Evolutionary conservation across 352 stramenopile species (phyloP), one percentile per base, ranked within the genome.

Genomic region (Phytophthora crassamura): DNA sequence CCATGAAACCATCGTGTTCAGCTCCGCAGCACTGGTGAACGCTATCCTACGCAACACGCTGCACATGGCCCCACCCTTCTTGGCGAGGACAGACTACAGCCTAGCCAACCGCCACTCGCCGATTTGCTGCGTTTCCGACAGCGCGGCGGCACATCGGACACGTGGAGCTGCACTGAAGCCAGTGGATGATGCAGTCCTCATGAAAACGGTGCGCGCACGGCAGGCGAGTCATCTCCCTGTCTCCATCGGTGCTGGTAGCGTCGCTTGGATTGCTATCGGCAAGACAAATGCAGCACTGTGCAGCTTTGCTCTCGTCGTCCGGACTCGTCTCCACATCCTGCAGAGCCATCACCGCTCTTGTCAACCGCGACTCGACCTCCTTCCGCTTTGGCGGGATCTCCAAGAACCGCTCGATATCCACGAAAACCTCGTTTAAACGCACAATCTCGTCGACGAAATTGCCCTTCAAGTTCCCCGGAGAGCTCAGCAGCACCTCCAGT

Each of bases 131-230:
- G 8, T 64, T 36, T 33, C 42, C 51, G 52, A 73, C 52, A 55
- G 36, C 32, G 2, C 38, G 42, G 11, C 80, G 80, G 22, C 78
- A 90, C 10, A 88, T 58, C 5, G 81, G 81, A 33, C 81, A 90
- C 7, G 77, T 86, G 34, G 65, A 69, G 36, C 77, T 78, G 9
- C 72, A 71, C 20, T 72, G 75, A 35, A 88, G 77, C 81, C 81
- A 90, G 50, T 73, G 69, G 41, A 88, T 75, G 32, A 88, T 72
- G 45, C 81, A 90, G 66, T 80, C 59, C 65, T 88, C 78, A 57
- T 88, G 81, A 48, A 86, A 90, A 25, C 70, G 47, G 51, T 90
- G 81, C 12, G 22, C 22, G 32, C 81, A 90, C 15, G 78, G 69
- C 38, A 88, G 51, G 10, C 57, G 46, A 11, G 81, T 69, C 67